These are phyloP conservation scores for Melanomma pulvis-pyrius DNA, from an alignment of 495 filamentous ascomycete species.

Conservation along the genomic window DNA sequence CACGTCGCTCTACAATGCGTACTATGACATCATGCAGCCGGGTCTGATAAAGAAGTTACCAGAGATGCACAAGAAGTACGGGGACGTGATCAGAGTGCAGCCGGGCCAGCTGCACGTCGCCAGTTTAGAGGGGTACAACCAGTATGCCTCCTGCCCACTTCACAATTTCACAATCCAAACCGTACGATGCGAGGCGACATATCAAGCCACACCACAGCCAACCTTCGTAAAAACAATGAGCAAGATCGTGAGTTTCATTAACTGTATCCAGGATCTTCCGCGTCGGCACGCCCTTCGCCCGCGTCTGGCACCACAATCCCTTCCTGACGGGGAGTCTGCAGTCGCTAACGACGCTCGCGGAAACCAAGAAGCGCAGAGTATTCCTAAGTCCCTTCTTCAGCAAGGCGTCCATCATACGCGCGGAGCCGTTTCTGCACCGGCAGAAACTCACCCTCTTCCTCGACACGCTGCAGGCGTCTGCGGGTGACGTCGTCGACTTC, in stretches of 20 bases:
- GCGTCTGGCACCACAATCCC: slow-evolving; percentile 23
- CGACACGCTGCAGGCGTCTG: not conserved
- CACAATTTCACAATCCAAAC: no score
- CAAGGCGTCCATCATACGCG: slow-evolving; percentile 9
- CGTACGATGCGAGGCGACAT: no score
- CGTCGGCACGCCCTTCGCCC: slow-evolving; percentile 10
- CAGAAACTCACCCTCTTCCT: slow-evolving; percentile 12
- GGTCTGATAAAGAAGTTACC: slow-evolving; percentile 2
- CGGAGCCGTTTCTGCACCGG: slow-evolving; percentile 9
- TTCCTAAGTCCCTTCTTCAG: slow-evolving; percentile 16
- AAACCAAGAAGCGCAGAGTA: slow-evolving; percentile 1
- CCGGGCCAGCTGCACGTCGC: slow-evolving; percentile 7
- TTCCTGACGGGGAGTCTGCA: slow-evolving; percentile 11
- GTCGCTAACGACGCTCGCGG: not conserved
- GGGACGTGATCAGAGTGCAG: not conserved
- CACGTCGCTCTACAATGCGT: slow-evolving; percentile 11
- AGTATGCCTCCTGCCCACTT: slow-evolving; percentile 1
- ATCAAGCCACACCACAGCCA: no score
- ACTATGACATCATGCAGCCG: slow-evolving; percentile 4
- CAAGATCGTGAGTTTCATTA: not conserved
- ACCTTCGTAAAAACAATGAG: no score
- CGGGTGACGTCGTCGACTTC: slow-evolving; percentile 4
- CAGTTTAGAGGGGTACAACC: slow-evolving; percentile 1
- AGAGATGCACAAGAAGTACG: slow-evolving; percentile 13
- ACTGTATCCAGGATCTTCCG: slow-evolving; percentile 1